Base-by-base conservation (phyloP, 2,329 filamentous ascomycete species). In the Colletotrichum shisoi region DNA sequence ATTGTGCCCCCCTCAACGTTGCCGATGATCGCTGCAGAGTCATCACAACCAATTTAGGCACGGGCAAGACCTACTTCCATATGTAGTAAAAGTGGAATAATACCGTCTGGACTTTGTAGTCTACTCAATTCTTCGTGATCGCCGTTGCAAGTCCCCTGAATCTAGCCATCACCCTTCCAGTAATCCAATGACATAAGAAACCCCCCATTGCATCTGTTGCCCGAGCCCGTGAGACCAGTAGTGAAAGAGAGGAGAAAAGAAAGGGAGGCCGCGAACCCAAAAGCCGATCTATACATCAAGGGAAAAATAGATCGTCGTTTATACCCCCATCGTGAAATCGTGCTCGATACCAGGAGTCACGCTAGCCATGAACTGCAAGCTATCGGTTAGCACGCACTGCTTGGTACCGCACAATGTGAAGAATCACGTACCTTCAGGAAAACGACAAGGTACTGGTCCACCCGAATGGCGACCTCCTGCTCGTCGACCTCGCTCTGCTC, bases 291-390 rank as follows among this genome's bases (percentile, higher is more conserved):
- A 17, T 44, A 11, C 7, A 2, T 1, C 31, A 31, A 8, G 8
- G 61, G 37, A 31, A 56, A 46, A 34, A 48, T 27, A 8, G 34
- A 27, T 4, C 11, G 17, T 24, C 40, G 42, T 49, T 83, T 83
- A 97, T 45, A 97, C 89, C 6, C 93, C 92, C 93, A 97, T 97
- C 0, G 94, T 98, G 78, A 96, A 97, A 77, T 98, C 94, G 78
- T 97, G 93, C 80, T 98, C 94, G 78, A 99, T 98, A 54, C 94
- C 94, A 6, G 95, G 95, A 17, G 94, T 98, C 51, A 99, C 95
- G 73, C 90, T 95, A 40, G 90, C 89, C 82, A 92, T 92, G 78
- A 92, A 92, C 85, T 86, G 62, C 37, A 4, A 27, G 8, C 21
- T 13, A 69, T 80, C 71, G 77, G 76, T 34, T 34, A 34, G 31